Evolutionary conservation across 306 rosid genomes (phyloP).

Genomic region (barrel medic (Medicago truncatula)): MtrunA17r5.0-ANR NC_053049.1:40009001-40009500

Average conservation of each 20-base stretch:
- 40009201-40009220: constrained; percentile 49
- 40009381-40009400: neutral
- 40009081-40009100: constrained; percentile 40
- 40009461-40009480: no score
- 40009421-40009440: no score
- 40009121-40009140: constrained; percentile 70
- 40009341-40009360: no score
- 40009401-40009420: no score
- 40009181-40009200: constrained; percentile 49
- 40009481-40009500: no score
- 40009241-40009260: no score
- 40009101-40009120: constrained; percentile 55
- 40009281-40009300: no score
- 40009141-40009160: constrained; percentile 55
- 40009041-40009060: constrained; percentile 52
- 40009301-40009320: no score
- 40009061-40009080: constrained; percentile 36
- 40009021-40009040: constrained; percentile 26
- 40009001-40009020: constrained; percentile 39
- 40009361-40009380: no score
- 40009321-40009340: no score
- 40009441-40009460: no score
- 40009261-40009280: no score
- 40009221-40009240: constrained; percentile 14
- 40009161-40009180: constrained; percentile 14